A percentile compares a stretch with the other conserved stretches of the same genome.
Conservation (phyloP, 2,329 filamentous ascomycete species). For the Emergomyces orientalis region DNA sequence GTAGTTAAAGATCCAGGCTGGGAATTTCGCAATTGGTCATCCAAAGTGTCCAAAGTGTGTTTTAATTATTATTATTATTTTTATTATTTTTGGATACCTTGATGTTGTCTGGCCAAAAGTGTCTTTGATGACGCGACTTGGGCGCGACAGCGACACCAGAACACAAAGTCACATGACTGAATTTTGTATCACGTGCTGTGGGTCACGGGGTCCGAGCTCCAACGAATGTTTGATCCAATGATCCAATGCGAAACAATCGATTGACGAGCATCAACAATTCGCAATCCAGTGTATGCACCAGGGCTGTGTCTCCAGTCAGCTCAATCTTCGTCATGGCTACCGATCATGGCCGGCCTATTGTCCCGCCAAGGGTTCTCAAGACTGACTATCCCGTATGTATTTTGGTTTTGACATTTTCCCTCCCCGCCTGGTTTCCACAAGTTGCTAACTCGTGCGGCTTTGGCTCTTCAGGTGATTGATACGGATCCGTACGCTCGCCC, state of each 20-base stretch:
- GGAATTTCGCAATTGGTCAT: background rate
- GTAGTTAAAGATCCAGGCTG: background rate
- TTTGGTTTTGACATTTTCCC: slow-evolving; percentile 9
- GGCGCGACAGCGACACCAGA: background rate
- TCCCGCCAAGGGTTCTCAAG: slow-evolving; percentile 68
- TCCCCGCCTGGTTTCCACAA: background rate
- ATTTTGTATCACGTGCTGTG: background rate
- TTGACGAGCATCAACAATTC: background rate
- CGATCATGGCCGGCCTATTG: slow-evolving; percentile 39
- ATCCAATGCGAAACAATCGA: background rate
- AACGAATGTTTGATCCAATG: background rate
- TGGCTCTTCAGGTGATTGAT: slow-evolving; percentile 73
- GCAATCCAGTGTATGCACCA: background rate
- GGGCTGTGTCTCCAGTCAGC: background rate
- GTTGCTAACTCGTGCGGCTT: background rate
- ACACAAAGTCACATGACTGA: background rate
- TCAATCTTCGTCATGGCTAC: slow-evolving; percentile 25
- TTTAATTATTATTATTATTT: no score
- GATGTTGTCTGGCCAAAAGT: no score
- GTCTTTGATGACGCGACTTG: background rate
- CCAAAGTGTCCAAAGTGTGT: background rate
- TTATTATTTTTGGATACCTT: no score
- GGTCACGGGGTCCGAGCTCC: background rate
- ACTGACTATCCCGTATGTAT: slow-evolving; percentile 76
- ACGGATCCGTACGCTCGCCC: slow-evolving; percentile 75